Conservation (phyloP, 306 rosid genomes). For the Acacia crassicarpa region DNA sequence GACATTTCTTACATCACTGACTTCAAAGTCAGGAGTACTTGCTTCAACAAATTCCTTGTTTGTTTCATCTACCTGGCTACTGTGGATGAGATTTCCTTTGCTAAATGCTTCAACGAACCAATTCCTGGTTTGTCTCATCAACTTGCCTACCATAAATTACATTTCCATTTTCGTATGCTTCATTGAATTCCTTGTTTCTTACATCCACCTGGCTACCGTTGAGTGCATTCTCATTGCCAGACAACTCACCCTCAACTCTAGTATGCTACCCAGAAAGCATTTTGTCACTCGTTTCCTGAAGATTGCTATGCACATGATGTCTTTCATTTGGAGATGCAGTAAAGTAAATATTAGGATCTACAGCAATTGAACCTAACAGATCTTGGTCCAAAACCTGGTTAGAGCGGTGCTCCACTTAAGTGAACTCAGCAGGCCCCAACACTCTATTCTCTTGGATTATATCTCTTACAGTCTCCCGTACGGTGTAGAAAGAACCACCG, state of each 20-base stretch:
- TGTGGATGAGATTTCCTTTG: constrained; percentile 34
- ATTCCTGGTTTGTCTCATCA: constrained; percentile 12
- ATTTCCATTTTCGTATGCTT: constrained; percentile 24
- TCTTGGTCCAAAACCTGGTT: constrained; percentile 52
- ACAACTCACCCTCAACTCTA: constrained; percentile 20
- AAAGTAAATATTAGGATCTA: constrained; percentile 47
- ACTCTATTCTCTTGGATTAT: constrained; percentile 95
- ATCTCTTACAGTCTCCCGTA: constrained; percentile 93
- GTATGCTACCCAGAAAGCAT: constrained; percentile 27
- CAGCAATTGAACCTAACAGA: constrained; percentile 67
- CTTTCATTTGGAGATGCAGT: constrained; percentile 41
- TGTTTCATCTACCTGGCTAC: constrained; percentile 37
- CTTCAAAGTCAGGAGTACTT: constrained; percentile 29
- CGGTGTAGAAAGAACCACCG: constrained; percentile 97
- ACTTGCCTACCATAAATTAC: constrained; percentile 38
- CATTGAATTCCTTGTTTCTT: constrained; percentile 8
- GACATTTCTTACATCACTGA: too few relatives aligned
- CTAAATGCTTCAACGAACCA: constrained; percentile 1
- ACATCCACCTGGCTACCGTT: constrained; percentile 39
- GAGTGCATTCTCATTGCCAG: constrained; percentile 20
- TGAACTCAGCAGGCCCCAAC: constrained; percentile 84
- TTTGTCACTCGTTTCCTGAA: constrained; percentile 37
- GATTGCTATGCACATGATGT: constrained; percentile 28
- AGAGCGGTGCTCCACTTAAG: constrained; percentile 40
- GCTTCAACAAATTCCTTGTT: constrained; percentile 31